phyloP scores from a whole-genome alignment of 2,329 filamentous ascomycete genomes.

The Ploettnerulaceae sp. region DNA sequence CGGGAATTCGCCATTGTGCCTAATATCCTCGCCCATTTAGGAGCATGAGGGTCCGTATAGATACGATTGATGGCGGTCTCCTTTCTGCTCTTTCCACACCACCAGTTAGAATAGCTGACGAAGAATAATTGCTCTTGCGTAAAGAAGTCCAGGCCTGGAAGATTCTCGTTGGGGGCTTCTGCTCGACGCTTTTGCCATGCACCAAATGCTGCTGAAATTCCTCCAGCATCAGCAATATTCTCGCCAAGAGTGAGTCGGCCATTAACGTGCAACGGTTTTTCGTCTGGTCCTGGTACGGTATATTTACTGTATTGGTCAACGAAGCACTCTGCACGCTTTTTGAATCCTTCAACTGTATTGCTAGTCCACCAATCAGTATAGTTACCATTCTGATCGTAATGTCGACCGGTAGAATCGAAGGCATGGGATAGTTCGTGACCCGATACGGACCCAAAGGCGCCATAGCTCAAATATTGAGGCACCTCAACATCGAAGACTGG shows the following conservation, averaged over 20 bases:
- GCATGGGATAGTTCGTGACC: conserved; percentile 68
- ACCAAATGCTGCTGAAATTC: conserved; percentile 55
- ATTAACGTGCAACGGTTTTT: conserved; percentile 55
- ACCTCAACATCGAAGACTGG: conserved; percentile 60
- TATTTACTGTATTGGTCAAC: conserved; percentile 62
- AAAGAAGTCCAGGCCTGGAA: conserved; percentile 59
- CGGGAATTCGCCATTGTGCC: conserved; percentile 63
- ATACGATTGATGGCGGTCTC: conserved; percentile 53
- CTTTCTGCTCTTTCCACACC: conserved; percentile 61
- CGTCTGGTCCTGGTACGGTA: conserved; percentile 51
- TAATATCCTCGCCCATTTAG: conserved; percentile 54
- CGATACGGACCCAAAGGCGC: conserved; percentile 61
- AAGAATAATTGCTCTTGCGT: conserved; percentile 68
- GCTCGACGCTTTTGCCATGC: conserved; percentile 59
- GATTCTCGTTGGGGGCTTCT: conserved; percentile 45
- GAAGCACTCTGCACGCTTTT: conserved; percentile 58
- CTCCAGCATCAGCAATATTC: conserved; percentile 68
- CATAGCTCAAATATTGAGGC: conserved; percentile 62
- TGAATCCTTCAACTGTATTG: conserved; percentile 52
- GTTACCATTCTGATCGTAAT: conserved; percentile 61
- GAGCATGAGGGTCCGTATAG: conserved; percentile 61
- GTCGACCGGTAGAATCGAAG: conserved; percentile 61
- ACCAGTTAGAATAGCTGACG: conserved; percentile 58
- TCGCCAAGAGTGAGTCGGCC: conserved; percentile 61
- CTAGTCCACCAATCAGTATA: conserved; percentile 64